phyloP scores from a whole-genome alignment of 2,329 filamentous ascomycete genomes.

The Phyllosticta citribraziliensis region DNA sequence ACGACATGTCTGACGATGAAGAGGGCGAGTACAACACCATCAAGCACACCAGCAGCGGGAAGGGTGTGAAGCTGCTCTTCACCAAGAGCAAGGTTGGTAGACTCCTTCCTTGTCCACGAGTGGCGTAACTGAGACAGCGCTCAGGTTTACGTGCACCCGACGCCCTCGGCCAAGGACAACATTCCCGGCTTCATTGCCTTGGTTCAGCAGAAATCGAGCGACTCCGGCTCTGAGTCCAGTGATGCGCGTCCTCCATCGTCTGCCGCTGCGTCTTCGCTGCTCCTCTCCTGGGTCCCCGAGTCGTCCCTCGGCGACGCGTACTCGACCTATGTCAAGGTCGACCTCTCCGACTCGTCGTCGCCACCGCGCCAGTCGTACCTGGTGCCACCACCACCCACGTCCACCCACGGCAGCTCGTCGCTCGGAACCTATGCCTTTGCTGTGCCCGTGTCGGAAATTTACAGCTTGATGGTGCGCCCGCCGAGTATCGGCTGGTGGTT shows the following conservation, averaged over 20 bases:
- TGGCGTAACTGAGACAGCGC: slow-evolving; percentile 10
- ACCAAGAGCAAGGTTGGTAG: slow-evolving; percentile 80
- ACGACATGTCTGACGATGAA: slow-evolving; percentile 92
- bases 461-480: slow-evolving; percentile 79
- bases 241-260: slow-evolving; percentile 32
- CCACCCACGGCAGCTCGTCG: slow-evolving; percentile 62
- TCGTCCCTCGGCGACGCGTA: slow-evolving; percentile 72
- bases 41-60: slow-evolving; percentile 63
- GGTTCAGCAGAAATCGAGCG: slow-evolving; percentile 65
- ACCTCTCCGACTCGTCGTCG: slow-evolving; percentile 70
- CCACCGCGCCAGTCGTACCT: slow-evolving; percentile 81
- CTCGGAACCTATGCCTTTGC: slow-evolving; percentile 83
- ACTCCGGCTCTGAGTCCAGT: slow-evolving; percentile 11
- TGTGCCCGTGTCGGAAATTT: slow-evolving; percentile 80
- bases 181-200: slow-evolving; percentile 89
- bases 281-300: slow-evolving; percentile 92
- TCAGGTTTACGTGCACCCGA: slow-evolving; percentile 91
- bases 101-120: slow-evolving; percentile 10
- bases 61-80: slow-evolving; percentile 85
- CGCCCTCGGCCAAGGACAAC: slow-evolving; percentile 88
- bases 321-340: slow-evolving; percentile 90
- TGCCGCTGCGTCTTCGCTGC: slow-evolving; percentile 55
- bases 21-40: slow-evolving; percentile 94
- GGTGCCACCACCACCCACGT: slow-evolving; percentile 81
- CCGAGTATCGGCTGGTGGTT: slow-evolving; percentile 98